These are phyloP conservation scores for Takashimella tepidaria DNA, from an alignment of 1,284 basidiomycete species.

Conservation along the genomic window DNA sequence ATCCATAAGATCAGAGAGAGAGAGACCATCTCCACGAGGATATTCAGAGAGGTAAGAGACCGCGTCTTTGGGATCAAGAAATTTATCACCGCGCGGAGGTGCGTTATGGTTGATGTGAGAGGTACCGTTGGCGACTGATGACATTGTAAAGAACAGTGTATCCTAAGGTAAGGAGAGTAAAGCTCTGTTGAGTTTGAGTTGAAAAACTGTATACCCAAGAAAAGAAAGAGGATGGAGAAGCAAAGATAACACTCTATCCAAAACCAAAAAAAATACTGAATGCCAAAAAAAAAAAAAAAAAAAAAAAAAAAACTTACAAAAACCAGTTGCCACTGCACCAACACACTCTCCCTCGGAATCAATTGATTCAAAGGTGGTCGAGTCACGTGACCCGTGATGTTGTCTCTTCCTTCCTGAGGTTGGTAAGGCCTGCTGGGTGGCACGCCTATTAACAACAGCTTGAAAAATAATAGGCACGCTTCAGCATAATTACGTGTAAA, in stretches of 20 bases:
- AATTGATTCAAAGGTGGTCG: too few relatives aligned
- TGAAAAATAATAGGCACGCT: too few relatives aligned
- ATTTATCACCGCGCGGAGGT: constrained; percentile 18
- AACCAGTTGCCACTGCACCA: too few relatives aligned
- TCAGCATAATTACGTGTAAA: too few relatives aligned
- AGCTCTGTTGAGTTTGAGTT: constrained; percentile 6
- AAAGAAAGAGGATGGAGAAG: too few relatives aligned
- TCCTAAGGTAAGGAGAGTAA: neutral
- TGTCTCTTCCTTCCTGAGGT: too few relatives aligned
- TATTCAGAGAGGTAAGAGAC: constrained; percentile 72
- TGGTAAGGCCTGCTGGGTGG: too few relatives aligned
- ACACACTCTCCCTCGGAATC: too few relatives aligned
- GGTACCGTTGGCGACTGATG: constrained; percentile 12
- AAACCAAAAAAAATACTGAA: constrained; percentile 11
- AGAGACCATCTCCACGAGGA: constrained; percentile 73
- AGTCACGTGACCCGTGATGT: too few relatives aligned
- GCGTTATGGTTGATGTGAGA: constrained; percentile 1
- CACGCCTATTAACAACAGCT: too few relatives aligned
- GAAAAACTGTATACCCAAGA: constrained; percentile 14
- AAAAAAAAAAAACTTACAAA: too few relatives aligned
- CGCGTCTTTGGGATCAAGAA: constrained; percentile 50
- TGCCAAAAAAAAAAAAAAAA: too few relatives aligned
- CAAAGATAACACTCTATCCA: constrained; percentile 21
- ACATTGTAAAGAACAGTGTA: constrained; percentile 11
- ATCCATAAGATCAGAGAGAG: constrained; percentile 84